Base-by-base conservation (phyloP, 495 filamentous ascomycete species). In the Neurospora sp. region DNA sequence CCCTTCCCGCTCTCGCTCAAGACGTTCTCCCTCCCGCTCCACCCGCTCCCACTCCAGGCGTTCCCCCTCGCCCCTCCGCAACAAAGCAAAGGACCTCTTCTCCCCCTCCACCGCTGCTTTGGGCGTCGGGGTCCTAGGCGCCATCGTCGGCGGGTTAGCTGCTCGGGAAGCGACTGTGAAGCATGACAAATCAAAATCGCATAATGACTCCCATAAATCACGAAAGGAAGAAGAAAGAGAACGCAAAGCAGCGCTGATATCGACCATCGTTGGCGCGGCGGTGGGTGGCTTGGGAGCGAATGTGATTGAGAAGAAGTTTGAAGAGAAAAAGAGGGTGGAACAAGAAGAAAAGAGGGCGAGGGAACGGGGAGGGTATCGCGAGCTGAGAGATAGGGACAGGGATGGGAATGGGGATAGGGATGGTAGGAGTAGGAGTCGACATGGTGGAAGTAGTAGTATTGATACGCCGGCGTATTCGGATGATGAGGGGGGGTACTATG, bases 231-330 rank as follows among this genome's bases (percentile, higher is more conserved):
- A 77, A 9, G 68, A 71, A 72, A 61, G 16, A 44, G 8, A 37
- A 31, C 71, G 73, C 37, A 31, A 53, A 27, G 70, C 70, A 1
- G 74, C 69, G 70, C 71, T 85, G 69, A 76, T 84, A 39, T 79
- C 79, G 20, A 84, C 84, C 8, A 74, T 84, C 11, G 79, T 85
- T 1, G 84, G 84, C 8, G 84, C 83, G 4, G 82, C 82, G 37
- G 81, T 85, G 8, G 84, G 83, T 7, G 84, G 83, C 71, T 71
- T 86, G 41, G 82, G 83, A 2, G 83, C 83, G 22, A 86, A 86
- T 73, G 83, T 82, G 14, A 76, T 86, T 53, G 83, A 84, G 80
- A 82, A 81, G 76, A 73, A 78, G 71, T 59, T 85, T 39, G 83
- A 85, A 74, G 68, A 69, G 12, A 71, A 73, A 14, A 74, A 77